Percentiles rank a stretch among this genome's conserved stretches.
phyloP scores from a whole-genome alignment of 169 alveolate genomes.

The Plasmodium knowlesi region DNA sequence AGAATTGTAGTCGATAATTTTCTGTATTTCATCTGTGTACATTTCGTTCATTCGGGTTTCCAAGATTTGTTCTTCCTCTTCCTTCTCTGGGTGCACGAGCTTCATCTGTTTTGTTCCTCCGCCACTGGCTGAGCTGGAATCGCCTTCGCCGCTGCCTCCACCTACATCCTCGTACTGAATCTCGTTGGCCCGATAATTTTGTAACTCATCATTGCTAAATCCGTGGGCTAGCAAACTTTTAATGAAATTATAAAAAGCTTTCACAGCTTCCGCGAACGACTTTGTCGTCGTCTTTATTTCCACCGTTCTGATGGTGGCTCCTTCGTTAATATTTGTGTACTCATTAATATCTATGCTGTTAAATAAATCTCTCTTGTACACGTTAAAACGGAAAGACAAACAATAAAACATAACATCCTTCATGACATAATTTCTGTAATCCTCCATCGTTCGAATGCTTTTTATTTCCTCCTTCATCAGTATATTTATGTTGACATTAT shows the following conservation, averaged over 20 bases:
- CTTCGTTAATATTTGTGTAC: constrained; percentile 79
- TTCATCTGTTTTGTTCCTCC: constrained; percentile 40
- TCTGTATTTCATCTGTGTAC: constrained; percentile 68
- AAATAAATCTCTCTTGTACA: constrained; percentile 70
- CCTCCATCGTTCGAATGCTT: constrained; percentile 56
- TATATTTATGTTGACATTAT: constrained; percentile 74
- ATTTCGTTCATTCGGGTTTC: constrained; percentile 66
- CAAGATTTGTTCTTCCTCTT: constrained; percentile 43
- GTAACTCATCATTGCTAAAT: constrained; percentile 40
- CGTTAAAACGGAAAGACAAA: constrained; percentile 74
- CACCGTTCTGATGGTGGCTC: constrained; percentile 58
- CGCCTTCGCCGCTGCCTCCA: not conserved
- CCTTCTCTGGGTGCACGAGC: constrained; percentile 9
- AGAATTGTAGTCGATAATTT: constrained; percentile 66
- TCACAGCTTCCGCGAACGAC: constrained; percentile 29
- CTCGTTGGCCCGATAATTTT: constrained; percentile 49
- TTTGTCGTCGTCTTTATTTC: constrained; percentile 58
- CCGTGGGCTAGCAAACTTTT: constrained; percentile 48
- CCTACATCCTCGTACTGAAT: constrained; percentile 25
- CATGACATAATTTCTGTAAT: constrained; percentile 75
- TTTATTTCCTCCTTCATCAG: constrained; percentile 72
- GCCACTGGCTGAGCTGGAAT: not conserved
- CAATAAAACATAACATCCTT: constrained; percentile 80
- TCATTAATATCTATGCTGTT: constrained; percentile 76
- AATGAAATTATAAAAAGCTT: constrained; percentile 32